Evolutionary conservation across 2,329 filamentous ascomycete species (phyloP), one percentile per base, ranked within the genome.

Genomic region (Aspergillus flavus): DNA sequence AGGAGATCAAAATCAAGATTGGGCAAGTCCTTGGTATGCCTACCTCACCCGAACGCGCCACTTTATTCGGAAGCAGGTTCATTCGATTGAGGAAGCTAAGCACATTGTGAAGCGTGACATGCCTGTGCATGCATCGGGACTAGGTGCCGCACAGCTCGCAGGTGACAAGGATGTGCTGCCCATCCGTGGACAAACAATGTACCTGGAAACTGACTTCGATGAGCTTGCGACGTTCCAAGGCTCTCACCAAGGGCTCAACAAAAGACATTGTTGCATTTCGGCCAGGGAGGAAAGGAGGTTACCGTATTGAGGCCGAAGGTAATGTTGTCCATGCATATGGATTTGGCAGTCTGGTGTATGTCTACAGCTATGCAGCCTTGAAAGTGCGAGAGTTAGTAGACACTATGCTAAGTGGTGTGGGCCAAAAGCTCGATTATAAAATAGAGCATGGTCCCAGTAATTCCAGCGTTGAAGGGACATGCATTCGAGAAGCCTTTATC

Each of bases 121-220:
- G 9, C 50, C 69, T 34, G 64, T 71, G 0, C 62, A 71, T 39
- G 68, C 68, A 11, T 65, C 69, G 2, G 69, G 69, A 1, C 57
- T 71, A 2, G 69, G 67, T 4, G 63, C 67, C 19, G 60, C 39
- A 19, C 5, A 61, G 14, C 61, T 69, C 19, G 63, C 62, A 3
- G 45, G 72, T 69, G 21, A 76, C 71, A 23, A 71, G 65, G 64
- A 76, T 68, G 75, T 77, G 65, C 62, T 71, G 65, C 59, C 73
- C 62, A 61, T 74, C 70, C 32, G 73, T 66, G 56, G 71, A 7
- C 68, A 71, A 52, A 71, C 64, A 9, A 69, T 69, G 61, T 62
- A 69, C 12, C 60, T 68, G 14, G 36, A 67, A 39, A 62, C 53
- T 1, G 57, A 66, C 39, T 64, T 63, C 5, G 56, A 69, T 21